Conservation (phyloP, 139 green algal genomes). For the Klebsormidium nitens region DNA sequence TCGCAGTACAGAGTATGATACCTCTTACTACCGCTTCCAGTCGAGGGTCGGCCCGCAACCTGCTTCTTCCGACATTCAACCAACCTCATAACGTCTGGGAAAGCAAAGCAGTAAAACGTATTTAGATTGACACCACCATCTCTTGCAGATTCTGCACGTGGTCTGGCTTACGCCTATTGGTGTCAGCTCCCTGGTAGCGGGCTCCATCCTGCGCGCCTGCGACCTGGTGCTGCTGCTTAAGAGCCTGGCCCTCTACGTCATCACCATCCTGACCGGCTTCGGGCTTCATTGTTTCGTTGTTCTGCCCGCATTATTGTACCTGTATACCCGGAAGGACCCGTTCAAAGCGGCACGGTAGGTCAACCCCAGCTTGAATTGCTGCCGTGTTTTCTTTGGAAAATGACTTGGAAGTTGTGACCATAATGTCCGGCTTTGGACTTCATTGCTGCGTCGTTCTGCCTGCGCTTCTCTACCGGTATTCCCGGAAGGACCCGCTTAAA, state of each 20-base stretch:
- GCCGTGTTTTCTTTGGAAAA: too few relatives aligned
- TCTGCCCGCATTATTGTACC: constrained; percentile 42
- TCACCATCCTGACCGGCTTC: constrained; percentile 47
- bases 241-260: constrained; percentile 50
- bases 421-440: constrained; percentile 44
- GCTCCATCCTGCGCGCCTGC: constrained; percentile 43
- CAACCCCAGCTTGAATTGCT: too few relatives aligned
- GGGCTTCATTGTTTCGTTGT: constrained; percentile 36
- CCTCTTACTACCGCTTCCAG: too few relatives aligned
- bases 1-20: too few relatives aligned
- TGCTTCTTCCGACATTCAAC: too few relatives aligned
- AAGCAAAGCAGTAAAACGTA: too few relatives aligned
- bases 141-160: constrained; percentile 7
- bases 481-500: too few relatives aligned
- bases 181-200: constrained; percentile 49
- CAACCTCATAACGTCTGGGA: too few relatives aligned
- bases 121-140: too few relatives aligned
- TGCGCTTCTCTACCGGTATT: too few relatives aligned
- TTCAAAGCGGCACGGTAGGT: neutral
- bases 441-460: constrained; percentile 46
- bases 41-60: too few relatives aligned
- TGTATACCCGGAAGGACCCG: constrained; percentile 29
- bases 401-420: constrained; percentile 52
- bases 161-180: constrained; percentile 50
- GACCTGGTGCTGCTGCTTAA: constrained; percentile 30